Conservation (phyloP, 495 filamentous ascomycete species). For the Podospora fimiseda region DNA sequence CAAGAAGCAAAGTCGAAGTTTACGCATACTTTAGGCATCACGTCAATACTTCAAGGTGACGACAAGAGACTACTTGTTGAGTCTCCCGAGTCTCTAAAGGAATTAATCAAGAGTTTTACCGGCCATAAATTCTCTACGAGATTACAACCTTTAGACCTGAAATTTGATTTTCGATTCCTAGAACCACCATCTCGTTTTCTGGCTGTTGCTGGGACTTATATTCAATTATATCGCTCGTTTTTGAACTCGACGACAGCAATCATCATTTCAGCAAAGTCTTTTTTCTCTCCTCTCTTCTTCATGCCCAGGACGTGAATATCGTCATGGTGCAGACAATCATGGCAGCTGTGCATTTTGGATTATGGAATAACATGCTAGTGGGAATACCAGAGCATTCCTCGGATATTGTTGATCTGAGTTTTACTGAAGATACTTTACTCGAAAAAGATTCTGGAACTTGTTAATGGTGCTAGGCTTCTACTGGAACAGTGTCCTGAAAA, state of each 20-base stretch:
- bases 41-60: background rate
- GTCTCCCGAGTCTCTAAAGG: background rate
- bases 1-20: background rate
- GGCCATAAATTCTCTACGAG: slow-evolving; percentile 6
- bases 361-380: background rate
- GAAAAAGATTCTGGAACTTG: too few relatives aligned
- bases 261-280: slow-evolving; percentile 13
- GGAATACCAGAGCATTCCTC: slow-evolving; percentile 4
- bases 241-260: slow-evolving; percentile 7
- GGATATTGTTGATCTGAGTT: slow-evolving; percentile 1
- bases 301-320: slow-evolving; percentile 1
- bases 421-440: too few relatives aligned
- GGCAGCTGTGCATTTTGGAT: slow-evolving; percentile 6
- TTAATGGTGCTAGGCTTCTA: too few relatives aligned
- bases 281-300: slow-evolving; percentile 14
- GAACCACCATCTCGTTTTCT: background rate
- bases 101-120: background rate
- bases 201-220: slow-evolving; percentile 6
- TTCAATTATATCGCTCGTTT: slow-evolving; percentile 9
- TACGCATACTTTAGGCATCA: background rate
- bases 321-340: slow-evolving; percentile 15
- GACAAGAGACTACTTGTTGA: background rate
- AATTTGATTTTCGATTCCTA: background rate
- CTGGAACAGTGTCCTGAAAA: too few relatives aligned
- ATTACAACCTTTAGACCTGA: background rate